Conservation (phyloP, 2,329 filamentous ascomycete species). For the Cladosporium halotolerans region DNA sequence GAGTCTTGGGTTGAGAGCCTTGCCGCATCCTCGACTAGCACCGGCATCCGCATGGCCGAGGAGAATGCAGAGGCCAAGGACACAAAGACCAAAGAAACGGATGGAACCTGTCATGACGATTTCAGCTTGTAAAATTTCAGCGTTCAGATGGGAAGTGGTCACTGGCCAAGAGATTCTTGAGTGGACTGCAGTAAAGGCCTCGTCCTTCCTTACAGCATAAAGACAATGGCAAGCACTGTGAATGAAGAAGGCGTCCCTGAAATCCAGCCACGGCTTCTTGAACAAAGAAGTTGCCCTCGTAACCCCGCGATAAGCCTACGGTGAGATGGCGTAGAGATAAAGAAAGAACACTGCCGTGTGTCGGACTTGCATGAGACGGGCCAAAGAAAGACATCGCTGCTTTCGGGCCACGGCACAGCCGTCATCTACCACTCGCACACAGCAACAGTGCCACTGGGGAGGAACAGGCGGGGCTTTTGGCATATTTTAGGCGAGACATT, state of each 20-base stretch:
- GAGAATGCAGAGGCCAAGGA: slow-evolving; percentile 4
- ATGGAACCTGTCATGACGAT: slow-evolving; percentile 8
- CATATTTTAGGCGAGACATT: not conserved
- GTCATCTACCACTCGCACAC: not conserved
- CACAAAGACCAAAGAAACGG: not conserved
- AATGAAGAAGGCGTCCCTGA: not conserved
- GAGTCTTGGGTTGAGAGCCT: slow-evolving; percentile 15
- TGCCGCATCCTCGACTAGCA: slow-evolving; percentile 19
- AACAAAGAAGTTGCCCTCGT: slow-evolving; percentile 11
- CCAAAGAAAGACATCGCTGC: not conserved
- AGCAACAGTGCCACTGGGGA: not conserved
- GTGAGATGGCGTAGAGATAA: not conserved
- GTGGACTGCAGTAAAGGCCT: not conserved
- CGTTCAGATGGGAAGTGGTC: not conserved
- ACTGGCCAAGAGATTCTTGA: not conserved
- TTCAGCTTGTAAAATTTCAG: not conserved
- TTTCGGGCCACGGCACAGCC: not conserved
- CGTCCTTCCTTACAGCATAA: not conserved
- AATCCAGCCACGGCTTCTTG: not conserved
- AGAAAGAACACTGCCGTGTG: not conserved
- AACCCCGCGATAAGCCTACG: slow-evolving; percentile 1
- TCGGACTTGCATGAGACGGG: not conserved
- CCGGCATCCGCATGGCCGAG: slow-evolving; percentile 5
- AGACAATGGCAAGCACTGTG: not conserved
- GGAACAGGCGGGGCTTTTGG: not conserved